Conservation (phyloP, 2,329 filamentous ascomycete genomes). For the Aspergillus proliferans region DNA sequence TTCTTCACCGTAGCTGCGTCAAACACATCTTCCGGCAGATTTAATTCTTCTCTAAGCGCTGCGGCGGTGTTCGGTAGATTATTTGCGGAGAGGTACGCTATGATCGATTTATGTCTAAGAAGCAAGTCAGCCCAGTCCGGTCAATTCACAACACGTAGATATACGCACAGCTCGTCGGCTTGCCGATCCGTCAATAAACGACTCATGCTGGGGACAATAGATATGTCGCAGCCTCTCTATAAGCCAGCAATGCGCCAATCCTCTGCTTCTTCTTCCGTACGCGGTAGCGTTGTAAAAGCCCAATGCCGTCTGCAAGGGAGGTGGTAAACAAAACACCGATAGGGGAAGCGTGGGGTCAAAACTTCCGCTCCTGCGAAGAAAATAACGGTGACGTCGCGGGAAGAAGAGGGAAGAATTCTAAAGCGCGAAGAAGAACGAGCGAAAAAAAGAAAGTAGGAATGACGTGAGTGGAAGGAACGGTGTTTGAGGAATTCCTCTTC, state of each 20-base stretch:
- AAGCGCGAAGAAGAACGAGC: too few species aligned
- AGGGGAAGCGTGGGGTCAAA: background rate
- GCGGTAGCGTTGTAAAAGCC: background rate
- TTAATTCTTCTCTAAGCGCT: conserved; percentile 68
- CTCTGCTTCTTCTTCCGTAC: background rate
- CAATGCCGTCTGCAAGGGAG: background rate
- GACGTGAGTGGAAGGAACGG: background rate
- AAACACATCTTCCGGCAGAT: conserved; percentile 62
- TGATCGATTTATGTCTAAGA: conserved; percentile 79
- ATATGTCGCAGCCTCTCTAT: background rate
- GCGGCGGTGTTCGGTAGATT: conserved; percentile 63
- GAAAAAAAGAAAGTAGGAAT: background rate
- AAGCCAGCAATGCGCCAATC: background rate
- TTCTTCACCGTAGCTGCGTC: conserved; percentile 70
- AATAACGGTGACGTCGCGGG: background rate
- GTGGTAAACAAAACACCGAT: background rate
- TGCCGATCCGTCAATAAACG: conserved; percentile 68
- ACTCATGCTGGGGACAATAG: conserved; percentile 49
- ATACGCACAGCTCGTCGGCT: conserved; percentile 75
- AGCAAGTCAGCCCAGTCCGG: conserved; percentile 2
- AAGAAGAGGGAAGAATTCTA: background rate
- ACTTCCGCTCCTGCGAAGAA: background rate
- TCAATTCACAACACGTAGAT: background rate
- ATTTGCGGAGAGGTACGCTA: conserved; percentile 73
- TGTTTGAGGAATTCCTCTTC: background rate